Evolutionary conservation across 2,329 filamentous ascomycete species (phyloP).

Genomic region (Pseudogymnoascus sp.): DNA sequence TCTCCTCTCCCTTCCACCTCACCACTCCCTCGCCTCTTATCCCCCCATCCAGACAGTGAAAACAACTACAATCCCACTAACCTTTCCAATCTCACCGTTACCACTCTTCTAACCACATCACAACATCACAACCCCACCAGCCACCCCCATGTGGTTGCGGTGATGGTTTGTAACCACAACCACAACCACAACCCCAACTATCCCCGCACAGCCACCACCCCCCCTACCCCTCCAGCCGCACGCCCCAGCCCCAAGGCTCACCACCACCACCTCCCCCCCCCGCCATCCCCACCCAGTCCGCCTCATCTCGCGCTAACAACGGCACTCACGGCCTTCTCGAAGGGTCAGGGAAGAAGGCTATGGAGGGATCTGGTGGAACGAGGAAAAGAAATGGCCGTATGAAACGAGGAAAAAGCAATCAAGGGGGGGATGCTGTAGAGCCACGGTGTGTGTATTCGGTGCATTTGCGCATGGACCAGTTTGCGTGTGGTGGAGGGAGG

Average conservation of each 20-base stretch:
- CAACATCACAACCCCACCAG: neutral
- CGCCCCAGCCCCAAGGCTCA: neutral
- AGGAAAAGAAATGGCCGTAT: neutral
- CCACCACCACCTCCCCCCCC: neutral
- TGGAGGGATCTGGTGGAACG: neutral
- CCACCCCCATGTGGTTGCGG: neutral
- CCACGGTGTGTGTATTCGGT: neutral
- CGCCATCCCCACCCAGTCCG: neutral
- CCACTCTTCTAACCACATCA: neutral
- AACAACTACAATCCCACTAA: neutral
- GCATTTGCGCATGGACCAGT: no score
- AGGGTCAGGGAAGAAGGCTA: neutral
- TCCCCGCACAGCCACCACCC: neutral
- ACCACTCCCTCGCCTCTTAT: neutral
- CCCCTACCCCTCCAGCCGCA: neutral
- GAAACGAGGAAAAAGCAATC: neutral
- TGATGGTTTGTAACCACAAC: neutral
- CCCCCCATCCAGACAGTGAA: neutral
- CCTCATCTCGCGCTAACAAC: neutral
- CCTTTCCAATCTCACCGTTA: neutral
- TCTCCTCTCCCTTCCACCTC: neutral
- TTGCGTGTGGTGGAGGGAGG: neutral
- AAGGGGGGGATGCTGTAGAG: neutral
- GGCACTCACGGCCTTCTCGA: neutral
- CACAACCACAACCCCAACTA: neutral